Evolutionary conservation across 306 rosid genomes (phyloP).

Genomic region (Quercus variabilis): DNA sequence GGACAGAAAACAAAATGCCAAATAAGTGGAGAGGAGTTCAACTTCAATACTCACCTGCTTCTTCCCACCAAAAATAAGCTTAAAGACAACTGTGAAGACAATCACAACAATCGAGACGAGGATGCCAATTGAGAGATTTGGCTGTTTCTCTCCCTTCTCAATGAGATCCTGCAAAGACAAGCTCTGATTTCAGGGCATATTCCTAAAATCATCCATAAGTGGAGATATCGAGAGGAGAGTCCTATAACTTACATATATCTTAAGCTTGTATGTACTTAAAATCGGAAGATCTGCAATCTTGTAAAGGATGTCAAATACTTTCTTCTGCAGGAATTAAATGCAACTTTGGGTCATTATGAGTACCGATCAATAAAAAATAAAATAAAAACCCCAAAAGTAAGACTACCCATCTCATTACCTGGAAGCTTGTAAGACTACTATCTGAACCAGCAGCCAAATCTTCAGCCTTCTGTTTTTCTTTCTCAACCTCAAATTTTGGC

Average conservation of each 20-base stretch:
- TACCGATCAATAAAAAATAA: background rate
- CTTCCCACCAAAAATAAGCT: slow-evolving; percentile 73
- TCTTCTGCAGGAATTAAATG: slow-evolving; percentile 53
- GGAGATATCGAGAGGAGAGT: background rate
- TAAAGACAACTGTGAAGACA: slow-evolving; percentile 46
- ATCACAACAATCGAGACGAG: slow-evolving; percentile 53
- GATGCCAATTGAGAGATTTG: slow-evolving; percentile 77
- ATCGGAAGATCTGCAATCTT: slow-evolving; percentile 73
- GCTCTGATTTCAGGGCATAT: slow-evolving; percentile 6
- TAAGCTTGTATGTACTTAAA: slow-evolving; percentile 54
- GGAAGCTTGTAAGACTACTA: slow-evolving; percentile 60
- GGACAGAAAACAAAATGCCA: background rate
- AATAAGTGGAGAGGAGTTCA: background rate
- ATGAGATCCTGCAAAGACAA: slow-evolving; percentile 63
- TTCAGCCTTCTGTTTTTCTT: slow-evolving; percentile 80
- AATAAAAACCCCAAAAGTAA: background rate
- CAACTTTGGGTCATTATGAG: background rate
- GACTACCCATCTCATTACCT: slow-evolving; percentile 37
- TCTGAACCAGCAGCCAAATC: slow-evolving; percentile 45
- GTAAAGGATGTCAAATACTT: slow-evolving; percentile 75
- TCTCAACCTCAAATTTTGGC: slow-evolving; percentile 77
- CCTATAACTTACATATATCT: slow-evolving; percentile 48
- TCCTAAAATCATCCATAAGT: background rate
- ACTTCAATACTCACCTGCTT: slow-evolving; percentile 42
- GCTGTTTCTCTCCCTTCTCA: slow-evolving; percentile 79